Percentiles rank a stretch among this genome's conserved stretches.
phyloP scores from a whole-genome alignment of 2,329 filamentous ascomycete genomes.

The Alternaria sp. region DNA sequence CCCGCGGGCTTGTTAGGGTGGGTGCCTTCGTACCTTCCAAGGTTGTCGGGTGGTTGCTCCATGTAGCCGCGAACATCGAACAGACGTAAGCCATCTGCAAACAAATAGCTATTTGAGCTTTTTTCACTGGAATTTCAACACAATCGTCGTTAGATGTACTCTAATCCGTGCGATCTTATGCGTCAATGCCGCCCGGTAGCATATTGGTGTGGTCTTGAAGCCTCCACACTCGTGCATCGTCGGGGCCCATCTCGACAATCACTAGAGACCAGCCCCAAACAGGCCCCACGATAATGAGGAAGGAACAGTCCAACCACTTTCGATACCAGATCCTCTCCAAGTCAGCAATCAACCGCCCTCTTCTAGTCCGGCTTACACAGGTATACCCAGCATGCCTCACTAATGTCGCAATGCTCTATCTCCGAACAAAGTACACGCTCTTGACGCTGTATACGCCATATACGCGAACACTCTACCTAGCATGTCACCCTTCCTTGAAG shows the following conservation, averaged over 20 bases:
- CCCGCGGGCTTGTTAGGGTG: background rate
- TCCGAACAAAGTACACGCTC: conserved; percentile 17
- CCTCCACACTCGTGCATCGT: background rate
- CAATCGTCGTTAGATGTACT: background rate
- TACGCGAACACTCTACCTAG: conserved; percentile 5
- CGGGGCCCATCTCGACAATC: background rate
- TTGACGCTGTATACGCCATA: conserved; percentile 28
- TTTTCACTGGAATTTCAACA: no score
- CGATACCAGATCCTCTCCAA: background rate
- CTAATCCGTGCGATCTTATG: background rate
- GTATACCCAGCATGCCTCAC: background rate
- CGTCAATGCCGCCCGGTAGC: background rate
- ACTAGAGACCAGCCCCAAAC: background rate
- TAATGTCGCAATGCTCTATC: background rate
- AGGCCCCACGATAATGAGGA: background rate
- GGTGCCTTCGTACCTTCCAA: background rate
- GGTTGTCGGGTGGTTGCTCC: background rate
- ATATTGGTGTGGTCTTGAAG: background rate
- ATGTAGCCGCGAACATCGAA: background rate
- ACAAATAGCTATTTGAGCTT: no score
- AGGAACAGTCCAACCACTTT: background rate
- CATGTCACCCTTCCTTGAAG: background rate
- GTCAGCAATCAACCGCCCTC: background rate
- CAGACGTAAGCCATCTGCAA: background rate
- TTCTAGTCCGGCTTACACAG: background rate